These are phyloP conservation scores for Erythrophleum fordii DNA, from an alignment of 306 rosid species.

Conservation along the genomic window DNA sequence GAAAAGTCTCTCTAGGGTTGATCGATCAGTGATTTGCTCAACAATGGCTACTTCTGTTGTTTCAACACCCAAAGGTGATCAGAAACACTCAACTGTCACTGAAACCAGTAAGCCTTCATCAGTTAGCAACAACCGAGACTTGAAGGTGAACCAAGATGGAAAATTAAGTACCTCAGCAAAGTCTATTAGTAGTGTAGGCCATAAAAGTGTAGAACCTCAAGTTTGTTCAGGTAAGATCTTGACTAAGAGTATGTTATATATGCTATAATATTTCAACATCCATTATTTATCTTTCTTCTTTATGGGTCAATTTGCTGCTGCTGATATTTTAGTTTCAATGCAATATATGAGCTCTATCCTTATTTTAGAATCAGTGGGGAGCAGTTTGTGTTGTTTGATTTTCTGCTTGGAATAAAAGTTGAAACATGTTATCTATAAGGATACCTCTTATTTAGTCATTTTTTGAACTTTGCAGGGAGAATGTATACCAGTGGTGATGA, in stretches of 20 bases:
- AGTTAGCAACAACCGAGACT: slow-evolving; percentile 56
- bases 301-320: slow-evolving; percentile 16
- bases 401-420: slow-evolving; percentile 45
- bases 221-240: slow-evolving; percentile 62
- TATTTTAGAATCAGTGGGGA: slow-evolving; percentile 43
- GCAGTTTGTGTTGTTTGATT: slow-evolving; percentile 44
- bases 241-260: slow-evolving; percentile 17
- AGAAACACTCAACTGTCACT: slow-evolving; percentile 55
- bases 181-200: slow-evolving; percentile 54
- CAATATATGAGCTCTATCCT: slow-evolving; percentile 19
- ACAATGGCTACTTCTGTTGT: slow-evolving; percentile 54
- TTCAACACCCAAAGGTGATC: slow-evolving; percentile 65
- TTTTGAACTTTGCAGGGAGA: slow-evolving; percentile 48
- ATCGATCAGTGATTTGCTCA: slow-evolving; percentile 56
- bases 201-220: slow-evolving; percentile 57
- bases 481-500: slow-evolving; percentile 46
- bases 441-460: slow-evolving; percentile 48
- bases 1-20: slow-evolving; percentile 63
- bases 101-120: slow-evolving; percentile 60
- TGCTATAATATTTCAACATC: slow-evolving; percentile 28
- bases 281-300: not conserved
- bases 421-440: slow-evolving; percentile 41
- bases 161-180: slow-evolving; percentile 51
- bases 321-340: slow-evolving; percentile 31
- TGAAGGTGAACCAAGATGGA: slow-evolving; percentile 66